Base-by-base conservation (phyloP, 768 basidiomycete genomes). In the Leccinum disarticulatum region DNA sequence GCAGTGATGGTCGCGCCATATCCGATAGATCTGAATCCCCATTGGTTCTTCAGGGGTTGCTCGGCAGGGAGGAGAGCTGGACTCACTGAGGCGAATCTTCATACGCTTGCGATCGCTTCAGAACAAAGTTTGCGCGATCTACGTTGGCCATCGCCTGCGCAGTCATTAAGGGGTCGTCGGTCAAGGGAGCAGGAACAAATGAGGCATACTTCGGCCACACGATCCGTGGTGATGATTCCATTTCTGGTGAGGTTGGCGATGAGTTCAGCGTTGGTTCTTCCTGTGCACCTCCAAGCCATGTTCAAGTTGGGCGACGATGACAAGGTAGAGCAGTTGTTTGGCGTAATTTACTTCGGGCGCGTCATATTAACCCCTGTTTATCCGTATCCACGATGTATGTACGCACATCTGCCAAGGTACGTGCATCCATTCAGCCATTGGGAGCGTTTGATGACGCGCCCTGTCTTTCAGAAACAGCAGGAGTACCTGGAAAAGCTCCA, bases 1-100 rank as follows among this genome's bases (percentile, higher is more conserved):
- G 96, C 96, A 41, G 90, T 93, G 62, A 99, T 98, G 0, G 96
- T 99, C 14, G 95, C 95, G 13, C 86, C 87, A 67, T 89, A 82
- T 2, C 91, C 90, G 54, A 95, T 94, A 17, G 79, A 61, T 70
- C 90, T 91, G 66, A 36, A 61, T 60, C 13, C 25, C 49, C n/a
- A 25, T 25, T 14, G 17, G 51, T 47, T 27, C 13, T 13, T 31
- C 28, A 13, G 4, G 41, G 41, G 13, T 7, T 7, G 41, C 27
- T 33, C 6, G 31, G 35, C 17, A n/a, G 19, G 0, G 72, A 70
- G 62, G 78, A 74, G 25, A 63, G 57, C 62, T 75, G 72, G 19
- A 54, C 65, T 11, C 70, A 88, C 87, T 90, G 87, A 5, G 93
- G 93, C 0, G 87, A 85, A 69, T 94, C 93, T 33, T 84, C 76